phyloP scores from a whole-genome alignment of 108 stramenopile species.

The Skeletonema potamos region DNA sequence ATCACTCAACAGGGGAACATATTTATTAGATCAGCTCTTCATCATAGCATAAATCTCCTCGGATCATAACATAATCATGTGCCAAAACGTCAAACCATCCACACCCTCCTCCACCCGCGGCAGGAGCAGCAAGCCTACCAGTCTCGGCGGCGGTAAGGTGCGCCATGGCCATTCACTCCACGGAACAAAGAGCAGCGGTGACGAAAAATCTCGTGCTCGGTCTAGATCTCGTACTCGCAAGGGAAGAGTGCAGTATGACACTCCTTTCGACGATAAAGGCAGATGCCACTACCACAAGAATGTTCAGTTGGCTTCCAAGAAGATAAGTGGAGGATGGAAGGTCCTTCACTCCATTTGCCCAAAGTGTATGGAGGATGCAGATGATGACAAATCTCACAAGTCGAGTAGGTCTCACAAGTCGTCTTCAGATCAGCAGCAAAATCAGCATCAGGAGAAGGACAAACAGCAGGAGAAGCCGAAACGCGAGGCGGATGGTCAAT shows the following conservation, averaged over 20 bases:
- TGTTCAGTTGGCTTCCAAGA: conserved; percentile 41
- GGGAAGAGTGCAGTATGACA: conserved; percentile 29
- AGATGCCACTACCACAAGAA: conserved; percentile 43
- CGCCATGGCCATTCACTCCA: neutral
- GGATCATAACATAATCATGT: neutral
- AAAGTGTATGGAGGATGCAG: conserved; percentile 40
- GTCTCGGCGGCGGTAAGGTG: neutral
- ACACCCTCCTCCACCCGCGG: neutral
- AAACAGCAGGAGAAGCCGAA: neutral
- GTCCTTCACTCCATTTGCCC: conserved; percentile 28
- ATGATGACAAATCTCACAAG: conserved; percentile 22
- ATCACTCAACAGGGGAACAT: too few relatives aligned
- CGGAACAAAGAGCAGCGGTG: neutral
- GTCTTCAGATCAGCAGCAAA: neutral
- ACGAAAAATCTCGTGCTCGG: neutral
- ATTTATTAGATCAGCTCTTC: neutral
- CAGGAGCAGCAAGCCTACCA: neutral
- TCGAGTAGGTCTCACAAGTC: conserved; percentile 26
- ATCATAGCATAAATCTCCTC: neutral
- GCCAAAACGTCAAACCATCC: neutral
- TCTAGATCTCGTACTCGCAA: conserved; percentile 6
- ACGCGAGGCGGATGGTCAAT: conserved; percentile 17
- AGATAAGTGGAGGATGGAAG: conserved; percentile 44
- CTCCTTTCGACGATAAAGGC: conserved; percentile 44
- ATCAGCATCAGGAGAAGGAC: neutral